phyloP scores from a whole-genome alignment of 1,139 yeast genomes.

The Yamadazyma sp. region DNA sequence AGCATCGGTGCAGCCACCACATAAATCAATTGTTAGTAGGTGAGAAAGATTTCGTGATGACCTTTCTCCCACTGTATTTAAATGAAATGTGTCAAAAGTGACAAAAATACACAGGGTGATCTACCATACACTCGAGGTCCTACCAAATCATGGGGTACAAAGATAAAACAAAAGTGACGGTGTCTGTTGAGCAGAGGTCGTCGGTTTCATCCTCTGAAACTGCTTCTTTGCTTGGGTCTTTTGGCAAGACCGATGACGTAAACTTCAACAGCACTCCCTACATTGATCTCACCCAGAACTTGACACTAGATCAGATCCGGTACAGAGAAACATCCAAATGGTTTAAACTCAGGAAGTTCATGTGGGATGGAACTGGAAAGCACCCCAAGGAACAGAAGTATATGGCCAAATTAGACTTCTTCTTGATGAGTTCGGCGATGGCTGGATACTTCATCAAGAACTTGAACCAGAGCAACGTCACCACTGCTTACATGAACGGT shows the following conservation, averaged over 20 bases:
- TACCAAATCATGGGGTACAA: too few relatives aligned
- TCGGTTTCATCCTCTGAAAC: background rate
- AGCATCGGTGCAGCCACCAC: too few relatives aligned
- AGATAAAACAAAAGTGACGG: background rate
- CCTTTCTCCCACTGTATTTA: too few relatives aligned
- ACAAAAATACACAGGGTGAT: too few relatives aligned
- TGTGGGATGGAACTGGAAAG: conserved; percentile 54
- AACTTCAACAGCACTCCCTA: conserved; percentile 16
- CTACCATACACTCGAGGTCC: too few relatives aligned
- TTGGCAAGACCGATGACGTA: too few relatives aligned
- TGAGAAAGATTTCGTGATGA: background rate
- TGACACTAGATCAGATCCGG: conserved; percentile 30
- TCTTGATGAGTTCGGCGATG: conserved; percentile 44
- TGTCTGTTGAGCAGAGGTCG: background rate
- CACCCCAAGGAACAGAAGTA: conserved; percentile 44
- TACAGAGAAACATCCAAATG: conserved; percentile 23
- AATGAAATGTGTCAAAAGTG: too few relatives aligned
- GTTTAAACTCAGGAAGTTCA: conserved; percentile 29
- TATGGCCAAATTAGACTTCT: conserved; percentile 44
- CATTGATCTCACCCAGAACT: conserved; percentile 29
- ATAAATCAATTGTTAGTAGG: background rate
- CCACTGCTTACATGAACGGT: conserved; percentile 62
- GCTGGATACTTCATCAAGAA: conserved; percentile 38
- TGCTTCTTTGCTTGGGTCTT: background rate
- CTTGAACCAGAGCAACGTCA: conserved; percentile 47